Evolutionary conservation across 2,329 filamentous ascomycete species (phyloP).

Genomic region (Nigrospora oryzae): DNA sequence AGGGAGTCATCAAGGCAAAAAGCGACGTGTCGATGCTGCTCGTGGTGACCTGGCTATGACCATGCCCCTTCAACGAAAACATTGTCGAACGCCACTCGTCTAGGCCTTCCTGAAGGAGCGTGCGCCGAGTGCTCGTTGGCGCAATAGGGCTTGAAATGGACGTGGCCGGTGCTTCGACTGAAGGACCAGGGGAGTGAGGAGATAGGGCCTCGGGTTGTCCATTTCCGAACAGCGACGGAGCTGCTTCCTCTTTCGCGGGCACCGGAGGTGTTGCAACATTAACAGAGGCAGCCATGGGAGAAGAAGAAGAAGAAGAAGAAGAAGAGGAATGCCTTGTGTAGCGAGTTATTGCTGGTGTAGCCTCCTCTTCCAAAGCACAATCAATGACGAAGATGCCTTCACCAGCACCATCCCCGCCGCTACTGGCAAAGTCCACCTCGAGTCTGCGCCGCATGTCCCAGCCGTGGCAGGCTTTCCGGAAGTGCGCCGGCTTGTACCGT

Average conservation of each 20-base stretch:
- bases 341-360: conserved; percentile 32
- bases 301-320: background rate
- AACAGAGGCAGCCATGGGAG: background rate
- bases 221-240: conserved; percentile 22
- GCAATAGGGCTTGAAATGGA: conserved; percentile 3
- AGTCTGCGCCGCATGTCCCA: conserved; percentile 89
- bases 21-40: conserved; percentile 67
- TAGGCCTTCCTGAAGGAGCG: conserved; percentile 15
- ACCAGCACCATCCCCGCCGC: conserved; percentile 67
- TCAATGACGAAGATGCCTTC: conserved; percentile 70
- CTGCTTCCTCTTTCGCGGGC: no score
- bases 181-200: conserved; percentile 1
- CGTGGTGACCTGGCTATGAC: conserved; percentile 56
- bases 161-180: background rate
- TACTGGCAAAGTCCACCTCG: conserved; percentile 81
- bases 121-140: conserved; percentile 13
- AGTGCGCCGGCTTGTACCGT: conserved; percentile 64
- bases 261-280: background rate
- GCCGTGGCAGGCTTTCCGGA: conserved; percentile 66
- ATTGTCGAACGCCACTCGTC: conserved; percentile 61
- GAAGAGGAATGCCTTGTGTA: background rate
- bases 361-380: conserved; percentile 58
- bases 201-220: conserved; percentile 8
- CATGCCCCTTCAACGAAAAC: conserved; percentile 53
- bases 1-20: conserved; percentile 59